A percentile compares a stretch with the other conserved stretches of the same genome.
phyloP scores from a whole-genome alignment of 176 grass and related monocot species.

The Aegilops umbellulata region DNA sequence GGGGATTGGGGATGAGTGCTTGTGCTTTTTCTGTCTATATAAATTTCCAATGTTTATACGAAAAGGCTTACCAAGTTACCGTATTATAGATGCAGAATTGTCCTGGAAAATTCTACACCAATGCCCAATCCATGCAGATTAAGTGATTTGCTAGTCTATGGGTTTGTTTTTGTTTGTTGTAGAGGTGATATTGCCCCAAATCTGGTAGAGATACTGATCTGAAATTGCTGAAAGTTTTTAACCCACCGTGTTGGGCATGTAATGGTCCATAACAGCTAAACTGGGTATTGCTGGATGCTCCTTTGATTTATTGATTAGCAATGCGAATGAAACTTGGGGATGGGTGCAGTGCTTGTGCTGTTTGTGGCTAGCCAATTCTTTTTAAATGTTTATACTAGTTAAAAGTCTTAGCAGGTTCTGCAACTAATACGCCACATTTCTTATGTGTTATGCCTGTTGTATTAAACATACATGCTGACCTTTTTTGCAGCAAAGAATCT shows the following conservation, averaged over 20 bases:
- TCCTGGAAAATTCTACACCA: not conserved
- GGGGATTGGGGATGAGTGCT: not conserved
- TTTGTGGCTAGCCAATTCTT: not conserved
- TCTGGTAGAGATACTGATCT: not conserved
- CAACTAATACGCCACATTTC: not conserved
- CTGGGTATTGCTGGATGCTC: not conserved
- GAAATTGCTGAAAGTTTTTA: not conserved
- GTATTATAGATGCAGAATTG: not conserved
- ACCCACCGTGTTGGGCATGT: not conserved
- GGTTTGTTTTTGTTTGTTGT: not conserved
- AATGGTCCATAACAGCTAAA: not conserved
- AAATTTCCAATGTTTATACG: not conserved
- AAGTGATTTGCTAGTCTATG: not conserved
- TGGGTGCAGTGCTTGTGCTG: not conserved
- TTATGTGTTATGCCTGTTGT: not conserved
- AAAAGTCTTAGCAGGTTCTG: not conserved
- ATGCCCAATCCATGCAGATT: not conserved
- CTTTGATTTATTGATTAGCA: not conserved
- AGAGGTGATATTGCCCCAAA: not conserved
- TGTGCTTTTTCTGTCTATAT: not conserved
- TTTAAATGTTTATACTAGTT: not conserved
- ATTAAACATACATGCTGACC: not conserved
- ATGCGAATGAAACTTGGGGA: not conserved
- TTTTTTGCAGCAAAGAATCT: slow-evolving; percentile 68
- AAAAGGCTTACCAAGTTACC: not conserved